phyloP scores from a whole-genome alignment of 768 basidiomycete species.

The Coprinopsis cinerea region DNA sequence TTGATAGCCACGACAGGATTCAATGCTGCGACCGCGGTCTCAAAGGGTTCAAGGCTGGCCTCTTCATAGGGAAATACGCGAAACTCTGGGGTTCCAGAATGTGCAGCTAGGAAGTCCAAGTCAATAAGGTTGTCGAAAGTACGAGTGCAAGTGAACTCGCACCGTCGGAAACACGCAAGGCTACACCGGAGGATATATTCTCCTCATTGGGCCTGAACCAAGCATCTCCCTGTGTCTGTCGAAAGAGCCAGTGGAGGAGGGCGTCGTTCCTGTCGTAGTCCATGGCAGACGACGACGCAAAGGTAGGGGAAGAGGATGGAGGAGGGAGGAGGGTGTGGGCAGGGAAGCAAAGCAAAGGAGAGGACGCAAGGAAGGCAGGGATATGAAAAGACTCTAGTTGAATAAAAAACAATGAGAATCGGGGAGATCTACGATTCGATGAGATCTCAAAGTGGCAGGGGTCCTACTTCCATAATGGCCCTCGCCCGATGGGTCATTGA shows the following conservation, averaged over 20 bases:
- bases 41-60: conserved; percentile 64
- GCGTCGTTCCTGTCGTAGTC: conserved; percentile 82
- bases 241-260: conserved; percentile 74
- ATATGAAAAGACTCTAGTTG: too few species aligned
- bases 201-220: conserved; percentile 81
- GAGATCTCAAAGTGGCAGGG: conserved; percentile 5
- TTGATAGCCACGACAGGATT: conserved; percentile 84
- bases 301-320: conserved; percentile 2
- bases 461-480: not conserved
- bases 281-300: too few species aligned
- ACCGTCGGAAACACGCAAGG: conserved; percentile 45
- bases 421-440: not conserved
- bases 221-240: conserved; percentile 72
- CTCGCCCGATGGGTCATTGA: not conserved
- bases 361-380: too few species aligned
- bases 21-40: conserved; percentile 59
- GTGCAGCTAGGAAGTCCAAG: conserved; percentile 9
- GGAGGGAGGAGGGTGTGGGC: conserved; percentile 13
- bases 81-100: conserved; percentile 38
- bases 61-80: conserved; percentile 85
- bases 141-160: conserved; percentile 20
- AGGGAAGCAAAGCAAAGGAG: too few species aligned
- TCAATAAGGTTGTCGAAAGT: not conserved
- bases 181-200: conserved; percentile 68
- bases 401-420: too few species aligned